A percentile compares a stretch with the other conserved stretches of the same genome.
Evolutionary conservation across 176 grass and related monocot genomes (phyloP).

Genomic region (Aegilops speltoides): DNA sequence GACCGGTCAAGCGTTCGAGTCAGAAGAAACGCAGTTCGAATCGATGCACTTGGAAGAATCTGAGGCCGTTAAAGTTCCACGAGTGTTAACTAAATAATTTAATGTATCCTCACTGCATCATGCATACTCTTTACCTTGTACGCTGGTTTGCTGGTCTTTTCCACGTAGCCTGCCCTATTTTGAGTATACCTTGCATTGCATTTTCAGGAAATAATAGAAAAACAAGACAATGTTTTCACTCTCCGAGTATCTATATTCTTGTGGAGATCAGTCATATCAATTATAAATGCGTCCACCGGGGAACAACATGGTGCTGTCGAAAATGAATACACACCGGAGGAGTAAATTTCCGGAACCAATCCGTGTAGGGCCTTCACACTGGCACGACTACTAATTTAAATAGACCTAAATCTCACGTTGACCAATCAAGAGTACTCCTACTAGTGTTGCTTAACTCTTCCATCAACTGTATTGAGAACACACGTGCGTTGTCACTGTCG

Average conservation of each 20-base stretch:
- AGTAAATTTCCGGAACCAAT: neutral
- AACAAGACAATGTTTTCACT: no score
- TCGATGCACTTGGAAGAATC: neutral
- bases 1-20: neutral
- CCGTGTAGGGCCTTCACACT: neutral
- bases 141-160: no score
- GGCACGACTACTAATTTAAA: neutral
- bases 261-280: no score
- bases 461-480: neutral
- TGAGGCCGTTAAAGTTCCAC: constrained; percentile 28
- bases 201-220: no score
- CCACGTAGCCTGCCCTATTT: no score
- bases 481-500: neutral
- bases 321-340: neutral
- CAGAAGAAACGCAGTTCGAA: neutral
- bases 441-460: neutral
- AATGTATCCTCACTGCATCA: no score
- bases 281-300: no score
- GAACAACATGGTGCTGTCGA: no score
- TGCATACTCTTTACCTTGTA: no score
- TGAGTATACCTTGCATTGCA: no score
- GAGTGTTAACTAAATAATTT: neutral
- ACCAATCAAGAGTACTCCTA: neutral
- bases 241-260: no score
- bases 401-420: neutral